These are phyloP conservation scores for Euphorbia peplus DNA, from an alignment of 345 rosid genomes.

Conservation along the genomic window DNA sequence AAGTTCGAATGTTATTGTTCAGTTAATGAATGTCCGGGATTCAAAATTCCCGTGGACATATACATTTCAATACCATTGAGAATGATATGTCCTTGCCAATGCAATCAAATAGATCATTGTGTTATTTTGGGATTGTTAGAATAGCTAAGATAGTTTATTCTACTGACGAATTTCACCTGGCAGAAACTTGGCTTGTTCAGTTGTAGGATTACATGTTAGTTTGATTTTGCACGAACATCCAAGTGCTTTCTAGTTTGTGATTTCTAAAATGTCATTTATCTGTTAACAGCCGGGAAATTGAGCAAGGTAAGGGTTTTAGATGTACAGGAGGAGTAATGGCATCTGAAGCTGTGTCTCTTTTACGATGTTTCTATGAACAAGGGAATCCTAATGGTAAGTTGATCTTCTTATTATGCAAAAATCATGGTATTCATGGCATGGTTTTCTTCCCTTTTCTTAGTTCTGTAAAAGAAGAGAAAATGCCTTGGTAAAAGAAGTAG, in stretches of 20 bases:
- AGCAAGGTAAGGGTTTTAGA: conserved; percentile 42
- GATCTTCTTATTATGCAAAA: too few species aligned
- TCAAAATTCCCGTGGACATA: too few species aligned
- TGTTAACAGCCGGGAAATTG: conserved; percentile 31
- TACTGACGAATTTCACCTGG: neutral
- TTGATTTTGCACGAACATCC: neutral
- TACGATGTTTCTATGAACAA: conserved; percentile 73
- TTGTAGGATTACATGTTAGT: neutral
- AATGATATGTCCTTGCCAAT: too few species aligned
- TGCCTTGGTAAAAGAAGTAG: too few species aligned
- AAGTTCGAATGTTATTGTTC: too few species aligned
- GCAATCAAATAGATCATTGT: neutral
- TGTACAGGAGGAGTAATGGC: conserved; percentile 72
- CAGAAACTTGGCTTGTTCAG: neutral
- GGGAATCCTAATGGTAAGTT: conserved; percentile 85
- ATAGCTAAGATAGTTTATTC: neutral
- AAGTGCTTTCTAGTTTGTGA: too few species aligned
- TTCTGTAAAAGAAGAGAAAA: too few species aligned
- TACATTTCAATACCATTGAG: too few species aligned
- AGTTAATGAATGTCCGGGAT: too few species aligned
- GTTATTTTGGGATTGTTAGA: neutral
- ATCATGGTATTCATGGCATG: too few species aligned
- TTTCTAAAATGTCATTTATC: neutral
- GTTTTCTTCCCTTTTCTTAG: too few species aligned
- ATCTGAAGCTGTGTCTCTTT: conserved; percentile 62